phyloP scores from a whole-genome alignment of 805 yeast genomes.

The Starmerella geochares region DNA sequence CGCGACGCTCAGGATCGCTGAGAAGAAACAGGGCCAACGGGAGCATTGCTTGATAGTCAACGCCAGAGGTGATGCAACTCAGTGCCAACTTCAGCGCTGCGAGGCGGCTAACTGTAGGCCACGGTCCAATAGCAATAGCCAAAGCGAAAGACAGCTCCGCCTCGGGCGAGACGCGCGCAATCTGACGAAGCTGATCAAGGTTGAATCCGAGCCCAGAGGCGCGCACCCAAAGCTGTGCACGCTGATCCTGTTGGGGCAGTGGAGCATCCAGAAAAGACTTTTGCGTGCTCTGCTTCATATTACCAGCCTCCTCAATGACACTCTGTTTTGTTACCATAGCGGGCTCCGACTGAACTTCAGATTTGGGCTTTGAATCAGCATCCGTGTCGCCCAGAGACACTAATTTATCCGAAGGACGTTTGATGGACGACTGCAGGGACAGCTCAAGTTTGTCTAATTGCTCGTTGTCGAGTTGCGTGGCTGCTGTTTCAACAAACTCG shows the following conservation, averaged over 20 bases:
- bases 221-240: slow-evolving; percentile 25
- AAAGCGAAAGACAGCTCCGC: slow-evolving; percentile 31
- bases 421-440: slow-evolving; percentile 54
- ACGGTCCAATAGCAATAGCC: slow-evolving; percentile 31
- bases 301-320: slow-evolving; percentile 19
- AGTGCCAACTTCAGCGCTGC: slow-evolving; percentile 29
- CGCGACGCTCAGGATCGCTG: slow-evolving; percentile 29
- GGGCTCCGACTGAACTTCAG: background rate
- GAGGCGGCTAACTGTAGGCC: slow-evolving; percentile 32
- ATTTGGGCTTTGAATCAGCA: background rate
- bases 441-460: slow-evolving; percentile 47
- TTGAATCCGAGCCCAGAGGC: slow-evolving; percentile 15
- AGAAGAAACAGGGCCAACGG: slow-evolving; percentile 31
- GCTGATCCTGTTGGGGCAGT: slow-evolving; percentile 11
- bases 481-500: slow-evolving; percentile 14
- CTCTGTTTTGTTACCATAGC: background rate
- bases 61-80: slow-evolving; percentile 11
- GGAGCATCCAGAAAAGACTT: slow-evolving; percentile 18
- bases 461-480: background rate
- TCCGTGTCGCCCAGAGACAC: background rate
- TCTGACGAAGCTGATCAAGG: slow-evolving; percentile 17
- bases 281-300: slow-evolving; percentile 20
- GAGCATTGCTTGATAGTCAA: slow-evolving; percentile 33
- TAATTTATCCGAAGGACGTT: slow-evolving; percentile 16
- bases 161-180: slow-evolving; percentile 22